phyloP scores from a whole-genome alignment of 768 basidiomycete species.

The Lactarius sanguifluus region DNA sequence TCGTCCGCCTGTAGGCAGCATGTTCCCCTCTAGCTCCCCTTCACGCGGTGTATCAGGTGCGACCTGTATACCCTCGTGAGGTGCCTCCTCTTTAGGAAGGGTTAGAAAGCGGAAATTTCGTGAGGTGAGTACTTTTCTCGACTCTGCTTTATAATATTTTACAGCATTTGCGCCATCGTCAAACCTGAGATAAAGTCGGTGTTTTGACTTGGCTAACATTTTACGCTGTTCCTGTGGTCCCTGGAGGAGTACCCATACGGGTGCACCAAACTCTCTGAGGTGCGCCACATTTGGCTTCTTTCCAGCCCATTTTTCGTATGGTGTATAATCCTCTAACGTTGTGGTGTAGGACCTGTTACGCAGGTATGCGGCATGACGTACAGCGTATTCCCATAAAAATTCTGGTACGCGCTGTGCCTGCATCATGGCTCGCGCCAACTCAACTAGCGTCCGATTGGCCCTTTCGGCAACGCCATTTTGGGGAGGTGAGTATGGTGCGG shows the following conservation, averaged over 20 bases:
- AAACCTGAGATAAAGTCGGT: not conserved
- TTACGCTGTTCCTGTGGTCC: not conserved
- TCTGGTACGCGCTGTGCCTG: not conserved
- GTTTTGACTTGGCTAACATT: not conserved
- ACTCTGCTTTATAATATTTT: not conserved
- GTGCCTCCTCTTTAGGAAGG: not conserved
- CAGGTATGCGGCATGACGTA: not conserved
- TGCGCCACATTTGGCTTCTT: not conserved
- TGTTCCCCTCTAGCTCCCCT: not conserved
- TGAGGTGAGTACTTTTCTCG: not conserved
- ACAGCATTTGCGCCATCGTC: not conserved
- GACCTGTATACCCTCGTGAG: not conserved
- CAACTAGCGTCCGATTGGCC: not conserved
- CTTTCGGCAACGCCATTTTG: not conserved
- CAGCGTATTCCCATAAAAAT: not conserved
- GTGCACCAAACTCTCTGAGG: not conserved
- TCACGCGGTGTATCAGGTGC: not conserved
- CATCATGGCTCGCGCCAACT: not conserved
- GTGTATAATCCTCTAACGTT: not conserved
- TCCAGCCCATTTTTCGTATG: not conserved
- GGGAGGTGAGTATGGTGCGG: not conserved
- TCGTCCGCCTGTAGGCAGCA: no score
- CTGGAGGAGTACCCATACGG: not conserved
- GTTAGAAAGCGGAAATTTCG: not conserved
- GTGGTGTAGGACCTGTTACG: not conserved